A percentile compares a stretch with the other conserved stretches of the same genome.
These are phyloP conservation scores for Cotoneaster glaucophyllus DNA, from an alignment of 306 rosid species.

Conservation along the genomic window DNA sequence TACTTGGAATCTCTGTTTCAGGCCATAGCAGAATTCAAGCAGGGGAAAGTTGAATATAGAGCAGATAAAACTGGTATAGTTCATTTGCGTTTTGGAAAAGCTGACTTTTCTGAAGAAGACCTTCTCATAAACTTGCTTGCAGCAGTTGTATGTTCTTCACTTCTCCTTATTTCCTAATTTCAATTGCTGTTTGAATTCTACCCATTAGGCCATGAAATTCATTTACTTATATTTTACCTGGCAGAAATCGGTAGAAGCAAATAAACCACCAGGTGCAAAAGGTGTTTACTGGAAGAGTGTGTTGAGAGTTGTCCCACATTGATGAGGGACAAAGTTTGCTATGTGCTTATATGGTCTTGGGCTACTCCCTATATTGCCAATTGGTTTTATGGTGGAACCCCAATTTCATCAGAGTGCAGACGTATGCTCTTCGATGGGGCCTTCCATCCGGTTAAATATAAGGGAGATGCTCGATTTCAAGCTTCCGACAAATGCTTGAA, in stretches of 20 bases:
- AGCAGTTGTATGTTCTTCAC: constrained; percentile 58
- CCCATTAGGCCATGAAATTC: not conserved
- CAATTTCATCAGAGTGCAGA: no score
- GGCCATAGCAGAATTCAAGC: constrained; percentile 98
- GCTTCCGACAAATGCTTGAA: constrained; percentile 44
- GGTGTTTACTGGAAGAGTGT: constrained; percentile 98
- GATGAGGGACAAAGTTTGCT: no score
- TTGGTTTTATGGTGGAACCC: no score
- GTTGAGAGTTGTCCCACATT: no score
- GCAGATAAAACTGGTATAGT: constrained; percentile 99
- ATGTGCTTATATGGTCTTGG: no score
- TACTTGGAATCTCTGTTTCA: constrained; percentile 20
- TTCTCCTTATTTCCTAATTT: constrained; percentile 4
- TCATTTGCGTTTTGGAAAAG: constrained; percentile 88
- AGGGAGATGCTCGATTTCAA: constrained; percentile 88
- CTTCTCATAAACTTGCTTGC: constrained; percentile 76
- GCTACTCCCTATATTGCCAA: no score
- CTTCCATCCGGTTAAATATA: constrained; percentile 75
- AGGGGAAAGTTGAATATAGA: constrained; percentile 92
- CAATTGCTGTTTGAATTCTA: not conserved
- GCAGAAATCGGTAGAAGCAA: constrained; percentile 88
- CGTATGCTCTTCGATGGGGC: constrained; percentile 96
- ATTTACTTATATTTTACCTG: not conserved
- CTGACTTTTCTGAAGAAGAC: constrained; percentile 79
- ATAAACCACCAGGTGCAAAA: constrained; percentile 89